Base-by-base conservation (phyloP, 2,329 filamentous ascomycete genomes). In the Fusarium sp. region DNA sequence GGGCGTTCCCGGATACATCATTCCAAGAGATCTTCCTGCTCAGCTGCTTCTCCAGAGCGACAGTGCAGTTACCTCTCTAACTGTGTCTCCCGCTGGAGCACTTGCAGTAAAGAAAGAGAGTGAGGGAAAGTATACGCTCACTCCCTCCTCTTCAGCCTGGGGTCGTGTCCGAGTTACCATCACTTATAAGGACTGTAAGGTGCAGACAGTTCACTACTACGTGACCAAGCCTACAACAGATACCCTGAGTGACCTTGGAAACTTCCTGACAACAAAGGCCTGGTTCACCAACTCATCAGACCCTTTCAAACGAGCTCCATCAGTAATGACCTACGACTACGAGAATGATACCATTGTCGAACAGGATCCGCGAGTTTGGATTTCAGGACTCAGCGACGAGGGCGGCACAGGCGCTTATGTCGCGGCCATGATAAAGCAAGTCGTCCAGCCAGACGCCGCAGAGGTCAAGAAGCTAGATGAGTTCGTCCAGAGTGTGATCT, bases 361-460 rank as follows among this genome's bases (percentile, higher is more conserved):
- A 28, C 81, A 83, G 46, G 80, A 83, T 31, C 53, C 76, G 1
- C 78, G 85, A 1, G 84, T 80, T 7, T 88, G 85, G 85, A 81
- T 88, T 5, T 79, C 85, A 1, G 85, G 85, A 0, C 76, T 88
- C 1, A 86, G 83, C 52, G 85, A 88, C 53, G 85, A 88, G 72
- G 85, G 78, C 1, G 85, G 85, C 1, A 81, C 82, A 0, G 84
- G 84, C 1, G 80, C 84, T 0, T 87, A 81, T 58, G 77, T 87
- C 1, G 83, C 85, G 0, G 81, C 83, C 0, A 74, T 79, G 2
- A 79, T 85, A 74, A 88, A 88, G 72, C 82, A 86, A 54, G 77
- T 78, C 2, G 70, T 80, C 7, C 82, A 82, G 31, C 84, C 85
- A 0, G 72, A 79, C 9, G 75, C 79, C 0, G 72, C 71, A 0